These are phyloP conservation scores for Knoxdaviesia proteae DNA, from an alignment of 2,329 filamentous ascomycete species.

Conservation along the genomic window DNA sequence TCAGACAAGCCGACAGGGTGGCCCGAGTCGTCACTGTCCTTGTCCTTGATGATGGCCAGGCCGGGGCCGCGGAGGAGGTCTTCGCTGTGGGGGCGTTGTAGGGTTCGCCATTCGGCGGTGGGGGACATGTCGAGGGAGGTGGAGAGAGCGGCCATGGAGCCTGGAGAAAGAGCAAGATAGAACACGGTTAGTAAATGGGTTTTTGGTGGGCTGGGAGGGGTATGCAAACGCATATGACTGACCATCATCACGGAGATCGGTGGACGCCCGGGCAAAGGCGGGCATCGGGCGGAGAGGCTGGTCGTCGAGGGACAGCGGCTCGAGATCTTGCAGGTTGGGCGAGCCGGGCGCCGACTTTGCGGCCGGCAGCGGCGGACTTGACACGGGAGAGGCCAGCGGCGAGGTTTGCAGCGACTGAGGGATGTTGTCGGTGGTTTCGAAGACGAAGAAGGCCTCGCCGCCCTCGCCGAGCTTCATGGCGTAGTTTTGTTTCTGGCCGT, in stretches of 20 bases:
- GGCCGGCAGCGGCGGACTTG: slow-evolving; percentile 48
- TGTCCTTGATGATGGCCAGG: slow-evolving; percentile 16
- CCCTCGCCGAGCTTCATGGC: slow-evolving; percentile 97
- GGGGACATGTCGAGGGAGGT: slow-evolving; percentile 30
- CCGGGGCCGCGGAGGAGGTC: slow-evolving; percentile 28
- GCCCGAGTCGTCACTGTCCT: slow-evolving; percentile 17
- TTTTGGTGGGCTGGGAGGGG: neutral
- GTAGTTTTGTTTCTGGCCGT: slow-evolving; percentile 77
- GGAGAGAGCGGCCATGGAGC: slow-evolving; percentile 29
- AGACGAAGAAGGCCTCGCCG: slow-evolving; percentile 96
- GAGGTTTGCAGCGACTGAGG: slow-evolving; percentile 91
- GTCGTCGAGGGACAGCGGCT: slow-evolving; percentile 44
- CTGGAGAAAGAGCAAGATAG: slow-evolving; percentile 10
- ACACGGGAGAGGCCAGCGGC: slow-evolving; percentile 73
- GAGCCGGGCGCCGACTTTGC: slow-evolving; percentile 10
- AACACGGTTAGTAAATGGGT: neutral
- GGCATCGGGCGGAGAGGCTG: slow-evolving; percentile 20
- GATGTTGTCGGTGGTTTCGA: slow-evolving; percentile 80
- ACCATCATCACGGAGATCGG: slow-evolving; percentile 14
- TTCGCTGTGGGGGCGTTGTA: slow-evolving; percentile 30
- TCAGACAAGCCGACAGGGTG: slow-evolving; percentile 18
- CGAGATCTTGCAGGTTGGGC: slow-evolving; percentile 39
- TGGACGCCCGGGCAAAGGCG: slow-evolving; percentile 17
- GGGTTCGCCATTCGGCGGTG: slow-evolving; percentile 13
- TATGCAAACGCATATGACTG: neutral